These are phyloP conservation scores for Liquidambar formosana DNA, from an alignment of 164 flowering plant species.

Conservation along the genomic window DNA sequence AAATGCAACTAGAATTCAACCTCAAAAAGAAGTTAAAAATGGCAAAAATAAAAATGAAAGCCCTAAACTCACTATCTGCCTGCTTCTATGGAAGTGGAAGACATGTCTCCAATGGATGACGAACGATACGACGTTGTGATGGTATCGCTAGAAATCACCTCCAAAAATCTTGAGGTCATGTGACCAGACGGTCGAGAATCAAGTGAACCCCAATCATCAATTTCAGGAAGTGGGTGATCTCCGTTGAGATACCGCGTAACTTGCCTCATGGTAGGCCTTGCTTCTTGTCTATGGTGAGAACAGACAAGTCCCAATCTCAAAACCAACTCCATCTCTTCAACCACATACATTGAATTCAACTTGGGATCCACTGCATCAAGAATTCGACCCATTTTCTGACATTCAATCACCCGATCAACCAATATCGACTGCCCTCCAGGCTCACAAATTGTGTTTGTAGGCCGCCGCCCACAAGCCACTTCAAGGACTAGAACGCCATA, in stretches of 20 bases:
- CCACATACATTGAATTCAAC: constrained; percentile 19
- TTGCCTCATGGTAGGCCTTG: constrained; percentile 55
- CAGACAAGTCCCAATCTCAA: constrained; percentile 53
- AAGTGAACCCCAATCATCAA: constrained; percentile 13
- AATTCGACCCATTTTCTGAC: constrained; percentile 28
- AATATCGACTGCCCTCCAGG: constrained; percentile 25
- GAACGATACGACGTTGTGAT: constrained; percentile 11
- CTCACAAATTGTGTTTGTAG: constrained; percentile 28
- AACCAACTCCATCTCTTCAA: constrained; percentile 42
- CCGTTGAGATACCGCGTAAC: constrained; percentile 42
- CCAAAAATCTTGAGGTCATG: constrained; percentile 11
- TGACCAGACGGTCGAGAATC: constrained; percentile 4
- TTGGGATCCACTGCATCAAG: constrained; percentile 37
- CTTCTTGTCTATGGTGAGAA: constrained; percentile 32
- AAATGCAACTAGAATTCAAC: too few species aligned
- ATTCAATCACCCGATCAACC: constrained; percentile 51
- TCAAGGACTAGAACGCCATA: constrained; percentile 57
- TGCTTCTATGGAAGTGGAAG: constrained; percentile 17
- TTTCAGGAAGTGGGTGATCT: constrained; percentile 37
- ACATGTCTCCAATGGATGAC: constrained; percentile 10
- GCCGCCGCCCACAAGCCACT: constrained; percentile 46
- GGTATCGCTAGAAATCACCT: constrained; percentile 20
- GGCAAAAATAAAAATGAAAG: not conserved
- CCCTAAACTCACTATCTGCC: constrained; percentile 18
- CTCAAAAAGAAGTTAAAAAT: too few species aligned